Evolutionary conservation across 2,329 filamentous ascomycete species (phyloP).

Genomic region (Ophiostoma triangulosporum): DNA sequence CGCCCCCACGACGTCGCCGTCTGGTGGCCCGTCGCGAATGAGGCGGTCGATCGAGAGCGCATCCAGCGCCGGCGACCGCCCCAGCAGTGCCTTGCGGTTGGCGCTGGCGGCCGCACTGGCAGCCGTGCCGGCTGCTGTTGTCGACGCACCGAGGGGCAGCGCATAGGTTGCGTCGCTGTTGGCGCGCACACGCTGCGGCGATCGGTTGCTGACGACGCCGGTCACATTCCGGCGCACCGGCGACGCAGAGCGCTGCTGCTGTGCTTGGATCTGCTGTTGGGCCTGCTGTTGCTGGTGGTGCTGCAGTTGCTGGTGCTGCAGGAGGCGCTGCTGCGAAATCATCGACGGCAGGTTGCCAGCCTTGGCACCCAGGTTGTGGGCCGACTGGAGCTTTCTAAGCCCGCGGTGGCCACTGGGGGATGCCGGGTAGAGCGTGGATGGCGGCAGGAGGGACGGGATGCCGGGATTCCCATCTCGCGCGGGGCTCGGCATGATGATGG

Average conservation of each 20-base stretch:
- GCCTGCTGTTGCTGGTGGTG: conserved; percentile 21
- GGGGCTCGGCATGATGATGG: conserved; percentile 24
- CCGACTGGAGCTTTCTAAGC: conserved; percentile 62
- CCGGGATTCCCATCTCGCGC: conserved; percentile 17
- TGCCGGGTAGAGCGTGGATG: conserved; percentile 31
- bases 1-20: conserved; percentile 52
- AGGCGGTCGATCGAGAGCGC: conserved; percentile 57
- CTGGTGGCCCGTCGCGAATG: conserved; percentile 65
- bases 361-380: conserved; percentile 52
- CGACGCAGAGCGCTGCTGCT: conserved; percentile 28
- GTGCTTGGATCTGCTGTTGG: conserved; percentile 30
- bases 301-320: conserved; percentile 31
- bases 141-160: neutral
- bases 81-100: conserved; percentile 31
- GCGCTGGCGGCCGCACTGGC: conserved; percentile 20
- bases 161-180: conserved; percentile 52
- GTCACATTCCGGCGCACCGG: conserved; percentile 22
- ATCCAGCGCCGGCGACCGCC: conserved; percentile 36
- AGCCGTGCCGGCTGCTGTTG: conserved; percentile 22
- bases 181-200: conserved; percentile 47
- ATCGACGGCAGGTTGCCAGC: conserved; percentile 37
- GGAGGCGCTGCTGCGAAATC: conserved; percentile 34
- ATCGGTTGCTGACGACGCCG: conserved; percentile 20
- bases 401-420: conserved; percentile 53
- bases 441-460: conserved; percentile 17